These are phyloP conservation scores for Fusarium beomiforme DNA, from an alignment of 2,329 filamentous ascomycete genomes.

Conservation along the genomic window DNA sequence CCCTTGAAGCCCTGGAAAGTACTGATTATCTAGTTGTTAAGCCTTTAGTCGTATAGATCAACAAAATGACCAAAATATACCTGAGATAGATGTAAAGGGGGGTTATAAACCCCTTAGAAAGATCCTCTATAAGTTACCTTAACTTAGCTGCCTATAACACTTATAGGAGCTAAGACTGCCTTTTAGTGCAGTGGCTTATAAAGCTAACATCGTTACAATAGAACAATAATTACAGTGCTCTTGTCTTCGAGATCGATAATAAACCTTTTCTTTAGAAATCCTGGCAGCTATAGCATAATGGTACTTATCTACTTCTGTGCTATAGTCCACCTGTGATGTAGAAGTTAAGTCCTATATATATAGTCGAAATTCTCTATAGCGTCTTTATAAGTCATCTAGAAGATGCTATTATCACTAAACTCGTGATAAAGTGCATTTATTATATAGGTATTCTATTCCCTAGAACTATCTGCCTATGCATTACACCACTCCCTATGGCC, in stretches of 20 bases:
- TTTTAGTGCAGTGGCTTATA: too few relatives aligned
- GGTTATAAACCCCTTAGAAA: too few relatives aligned
- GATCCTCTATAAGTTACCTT: too few relatives aligned
- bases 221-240: slow-evolving; percentile 54
- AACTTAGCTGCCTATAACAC: too few relatives aligned
- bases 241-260: slow-evolving; percentile 53
- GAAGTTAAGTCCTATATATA: slow-evolving; percentile 57
- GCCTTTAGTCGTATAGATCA: slow-evolving; percentile 1
- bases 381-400: slow-evolving; percentile 58
- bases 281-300: slow-evolving; percentile 55
- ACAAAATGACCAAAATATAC: slow-evolving; percentile 6
- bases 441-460: slow-evolving; percentile 79
- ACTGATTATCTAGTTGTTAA: slow-evolving; percentile 55
- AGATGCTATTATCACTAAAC: slow-evolving; percentile 73
- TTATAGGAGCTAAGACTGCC: too few relatives aligned
- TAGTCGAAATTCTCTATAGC: slow-evolving; percentile 56
- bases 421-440: slow-evolving; percentile 71
- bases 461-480: slow-evolving; percentile 77
- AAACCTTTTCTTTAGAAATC: slow-evolving; percentile 57
- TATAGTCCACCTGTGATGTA: slow-evolving; percentile 57
- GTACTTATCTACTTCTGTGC: slow-evolving; percentile 56
- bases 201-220: too few relatives aligned
- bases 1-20: slow-evolving; percentile 56
- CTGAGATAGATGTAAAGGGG: too few relatives aligned
- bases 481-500: slow-evolving; percentile 72